These are phyloP conservation scores for Lipomyces orientalis DNA, from an alignment of 805 yeast species.

Conservation along the genomic window DNA sequence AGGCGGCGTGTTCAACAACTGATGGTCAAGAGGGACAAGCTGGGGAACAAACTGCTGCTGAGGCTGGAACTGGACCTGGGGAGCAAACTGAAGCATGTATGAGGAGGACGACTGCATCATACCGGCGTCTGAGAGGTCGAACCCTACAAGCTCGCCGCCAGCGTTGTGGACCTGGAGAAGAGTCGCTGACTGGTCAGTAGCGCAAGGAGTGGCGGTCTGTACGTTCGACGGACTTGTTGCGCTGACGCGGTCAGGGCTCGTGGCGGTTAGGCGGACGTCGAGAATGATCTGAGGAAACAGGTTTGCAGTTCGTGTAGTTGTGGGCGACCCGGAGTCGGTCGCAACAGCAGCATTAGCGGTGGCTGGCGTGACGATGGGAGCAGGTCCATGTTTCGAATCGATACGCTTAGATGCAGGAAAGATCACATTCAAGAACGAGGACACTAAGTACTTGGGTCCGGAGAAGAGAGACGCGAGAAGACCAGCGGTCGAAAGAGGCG, in stretches of 20 bases:
- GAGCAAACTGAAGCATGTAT: slow-evolving; percentile 31
- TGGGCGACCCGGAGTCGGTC: background rate
- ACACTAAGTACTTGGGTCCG: background rate
- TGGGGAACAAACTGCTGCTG: slow-evolving; percentile 12
- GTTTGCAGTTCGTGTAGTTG: slow-evolving; percentile 9
- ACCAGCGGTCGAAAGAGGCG: slow-evolving; percentile 5
- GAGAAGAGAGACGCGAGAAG: slow-evolving; percentile 9
- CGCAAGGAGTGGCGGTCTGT: slow-evolving; percentile 33
- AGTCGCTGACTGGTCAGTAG: slow-evolving; percentile 31
- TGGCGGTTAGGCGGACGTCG: slow-evolving; percentile 30
- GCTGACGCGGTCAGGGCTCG: slow-evolving; percentile 10
- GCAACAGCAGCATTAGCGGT: background rate
- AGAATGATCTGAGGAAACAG: slow-evolving; percentile 34
- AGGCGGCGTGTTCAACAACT: slow-evolving; percentile 3
- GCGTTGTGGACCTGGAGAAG: slow-evolving; percentile 33
- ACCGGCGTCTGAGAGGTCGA: slow-evolving; percentile 28
- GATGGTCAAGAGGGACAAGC: background rate
- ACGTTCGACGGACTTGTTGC: background rate
- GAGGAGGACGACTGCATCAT: slow-evolving; percentile 24
- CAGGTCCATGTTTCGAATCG: background rate
- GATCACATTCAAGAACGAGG: background rate
- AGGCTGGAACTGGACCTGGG: slow-evolving; percentile 20
- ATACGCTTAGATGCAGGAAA: background rate
- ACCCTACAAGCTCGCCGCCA: slow-evolving; percentile 36
- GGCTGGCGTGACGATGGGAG: background rate